Base-by-base conservation (phyloP, 768 basidiomycete species). In the Termitomyces sp. region DNA sequence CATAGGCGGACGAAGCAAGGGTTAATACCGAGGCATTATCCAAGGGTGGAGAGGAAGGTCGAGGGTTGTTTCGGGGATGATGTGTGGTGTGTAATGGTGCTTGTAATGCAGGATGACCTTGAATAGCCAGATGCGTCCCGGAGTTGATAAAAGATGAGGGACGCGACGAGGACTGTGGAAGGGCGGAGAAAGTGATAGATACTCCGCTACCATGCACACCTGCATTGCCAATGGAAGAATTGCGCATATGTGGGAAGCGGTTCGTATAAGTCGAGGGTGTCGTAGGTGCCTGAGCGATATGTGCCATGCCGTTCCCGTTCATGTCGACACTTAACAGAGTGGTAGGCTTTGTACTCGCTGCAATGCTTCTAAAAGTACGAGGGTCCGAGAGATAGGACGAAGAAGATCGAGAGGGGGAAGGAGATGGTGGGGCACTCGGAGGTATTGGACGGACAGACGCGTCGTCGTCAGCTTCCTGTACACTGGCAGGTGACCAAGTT, bases 21-120 rank as follows among this genome's bases (percentile, higher is more conserved):
- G 96, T 99, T 47, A 98, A 78, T 55, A 95, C 76, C 2, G 92
- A 94, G 2, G 96, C 96, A 67, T 98, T 94, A 66, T 95, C 94
- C 46, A 85, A 77, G 1, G 96, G 95, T 22, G 92, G 89, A 6
- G 92, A 92, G 16, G 89, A 88, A 24, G 97, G 96, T 24, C 91
- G 85, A 1, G 96, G 96, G 67, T 99, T 99, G 71, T 97, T 92
- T 47, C 94, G 84, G 10, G 96, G 95, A 73, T 98, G 94, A 54
- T 92, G 93, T n/a, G 83, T 75, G 0, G 94, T 93, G 69, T 96
- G 93, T 36, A 89, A 80, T 0, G 95, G 96, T 9, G 92, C 92
- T 67, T 94, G 92, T 18, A 77, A 47, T 67, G 68, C 24, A 65
- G 64, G 32, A 35, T 59, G 53, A 62, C 59, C 36, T 44, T 62